Conservation (phyloP, 805 yeast species). For the Wickerhamiella slavikovae region DNA sequence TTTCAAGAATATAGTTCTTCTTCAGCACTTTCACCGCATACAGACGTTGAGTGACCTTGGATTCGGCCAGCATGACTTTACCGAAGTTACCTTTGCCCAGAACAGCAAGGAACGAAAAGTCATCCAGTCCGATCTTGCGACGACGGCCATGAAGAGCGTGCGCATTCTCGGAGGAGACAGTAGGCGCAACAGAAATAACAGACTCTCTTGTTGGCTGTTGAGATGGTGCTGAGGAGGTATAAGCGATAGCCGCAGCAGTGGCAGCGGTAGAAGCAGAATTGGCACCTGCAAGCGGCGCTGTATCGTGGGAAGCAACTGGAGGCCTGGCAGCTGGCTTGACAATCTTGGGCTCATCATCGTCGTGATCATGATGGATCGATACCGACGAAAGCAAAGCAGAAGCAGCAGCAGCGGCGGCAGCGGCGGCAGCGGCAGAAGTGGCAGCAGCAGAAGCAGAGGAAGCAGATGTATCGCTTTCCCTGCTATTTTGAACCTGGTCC, state of each 20-base stretch:
- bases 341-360: no score
- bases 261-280: background rate
- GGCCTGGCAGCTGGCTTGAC: no score
- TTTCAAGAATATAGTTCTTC: conserved; percentile 86
- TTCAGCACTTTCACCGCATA: conserved; percentile 95
- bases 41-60: conserved; percentile 54
- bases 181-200: background rate
- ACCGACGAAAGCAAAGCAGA: no score
- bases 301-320: no score
- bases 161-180: background rate
- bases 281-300: no score
- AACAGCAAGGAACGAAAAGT: conserved; percentile 83
- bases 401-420: no score
- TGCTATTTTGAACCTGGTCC: no score
- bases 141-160: conserved; percentile 30
- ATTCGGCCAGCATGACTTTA: conserved; percentile 92
- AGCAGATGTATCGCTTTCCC: no score
- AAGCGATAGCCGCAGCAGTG: background rate
- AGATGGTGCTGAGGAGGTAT: background rate
- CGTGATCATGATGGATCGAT: no score
- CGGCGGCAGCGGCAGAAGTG: no score
- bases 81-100: conserved; percentile 98
- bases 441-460: no score
- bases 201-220: background rate
- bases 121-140: conserved; percentile 59